phyloP scores from a whole-genome alignment of 352 stramenopile species.

The Globisporangium paroecandrum region DNA sequence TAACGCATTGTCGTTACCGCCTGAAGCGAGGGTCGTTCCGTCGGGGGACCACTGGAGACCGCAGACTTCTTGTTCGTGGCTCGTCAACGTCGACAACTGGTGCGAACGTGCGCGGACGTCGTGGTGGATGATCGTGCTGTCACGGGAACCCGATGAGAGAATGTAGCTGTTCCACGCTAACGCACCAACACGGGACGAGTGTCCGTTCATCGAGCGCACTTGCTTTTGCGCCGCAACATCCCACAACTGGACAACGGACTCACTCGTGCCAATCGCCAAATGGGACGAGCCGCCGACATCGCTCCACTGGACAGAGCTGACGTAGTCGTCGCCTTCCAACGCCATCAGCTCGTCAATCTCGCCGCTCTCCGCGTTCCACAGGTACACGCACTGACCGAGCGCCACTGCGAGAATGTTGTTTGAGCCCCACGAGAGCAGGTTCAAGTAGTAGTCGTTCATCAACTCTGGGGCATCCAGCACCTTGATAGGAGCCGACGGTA shows the following conservation, averaged over 20 bases:
- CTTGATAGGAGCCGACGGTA: constrained; percentile 95
- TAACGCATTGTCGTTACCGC: constrained; percentile 97
- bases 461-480: constrained; percentile 97
- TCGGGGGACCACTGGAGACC: constrained; percentile 96
- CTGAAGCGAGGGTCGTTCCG: constrained; percentile 93
- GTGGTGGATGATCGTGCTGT: constrained; percentile 92
- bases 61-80: constrained; percentile 97
- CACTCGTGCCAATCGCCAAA: constrained; percentile 95
- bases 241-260: constrained; percentile 96
- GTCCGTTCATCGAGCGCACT: constrained; percentile 91
- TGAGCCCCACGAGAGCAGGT: constrained; percentile 96
- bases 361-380: constrained; percentile 96
- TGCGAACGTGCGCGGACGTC: constrained; percentile 72
- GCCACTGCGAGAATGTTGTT: constrained; percentile 97
- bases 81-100: constrained; percentile 87
- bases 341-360: constrained; percentile 95
- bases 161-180: constrained; percentile 96
- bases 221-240: constrained; percentile 92
- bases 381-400: constrained; percentile 96
- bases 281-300: constrained; percentile 75
- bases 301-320: constrained; percentile 97
- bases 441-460: constrained; percentile 99
- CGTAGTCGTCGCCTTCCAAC: constrained; percentile 90
- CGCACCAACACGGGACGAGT: constrained; percentile 92
- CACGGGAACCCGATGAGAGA: constrained; percentile 92